Base-by-base conservation (phyloP, 1,139 yeast genomes). In the Zygosaccharomyces sapae region DNA sequence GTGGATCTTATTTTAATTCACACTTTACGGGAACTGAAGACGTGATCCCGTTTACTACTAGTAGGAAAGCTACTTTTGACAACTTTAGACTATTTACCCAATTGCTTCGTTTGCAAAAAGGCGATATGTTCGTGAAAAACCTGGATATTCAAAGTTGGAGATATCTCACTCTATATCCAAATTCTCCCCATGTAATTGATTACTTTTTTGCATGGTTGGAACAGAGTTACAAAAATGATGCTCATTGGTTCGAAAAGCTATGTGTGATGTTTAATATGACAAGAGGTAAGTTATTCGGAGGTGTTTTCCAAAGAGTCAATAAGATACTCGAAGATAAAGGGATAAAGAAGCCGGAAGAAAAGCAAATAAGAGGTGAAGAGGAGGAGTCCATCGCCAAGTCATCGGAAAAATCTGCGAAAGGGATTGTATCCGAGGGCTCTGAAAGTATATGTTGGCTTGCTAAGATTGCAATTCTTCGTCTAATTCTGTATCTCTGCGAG, bases 401-500 rank as follows among this genome's bases (percentile, higher is more conserved):
- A 2, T 55, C 51, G 24, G 60, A 55, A 3, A 50, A 44, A 19
- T 50, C 46, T 3, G 49, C 55, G 2, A 65, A 61, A 13, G 66
- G 56, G 7, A 62, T 54, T 25, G 56, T 56, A 10, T 59, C 53
- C 2, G 54, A 49, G 18, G 47, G 52, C 5, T 43, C 55, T 9
- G 62, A 56, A 24, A 52, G 31, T 13, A 37, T 57, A 6, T 51
- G 53, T 25, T 67, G 69, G 68, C 51, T 45, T 44, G 57, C 65
- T 36, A 59, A 61, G 44, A 35, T 54, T 8, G 40, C 53, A 47
- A 79, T 90, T 1, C 70, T 86, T 48, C 78, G 75, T 34, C 68
- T 86, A 51, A 63, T 90, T 43, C 75, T 75, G 37, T 72, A 74
- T 38, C 67, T 86, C 35, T 66, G 86, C 13, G 52, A 56, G 0